Base-by-base conservation (phyloP, 306 rosid species). In the Dryas drummondii region DNA sequence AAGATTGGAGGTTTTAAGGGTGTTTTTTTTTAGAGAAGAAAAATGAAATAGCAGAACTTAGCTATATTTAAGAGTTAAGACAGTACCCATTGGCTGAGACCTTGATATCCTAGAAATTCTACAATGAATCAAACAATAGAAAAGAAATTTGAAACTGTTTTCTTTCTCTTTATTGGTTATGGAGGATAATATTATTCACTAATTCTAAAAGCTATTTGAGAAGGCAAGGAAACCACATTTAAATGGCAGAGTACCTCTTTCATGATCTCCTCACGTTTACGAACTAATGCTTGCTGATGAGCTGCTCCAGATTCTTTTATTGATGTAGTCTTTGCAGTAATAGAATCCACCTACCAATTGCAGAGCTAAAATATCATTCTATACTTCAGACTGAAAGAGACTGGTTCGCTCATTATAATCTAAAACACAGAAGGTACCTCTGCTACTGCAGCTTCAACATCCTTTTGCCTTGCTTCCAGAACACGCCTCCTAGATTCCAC, bases 381-480 rank as follows among this genome's bases (percentile, higher is more conserved):
- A 73, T 49, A n/a, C 51, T 49, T 79, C 10, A 54, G 46, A 63
- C 12, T 13, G 46, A 16, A 63, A 72, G 22, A 17, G 48, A 48
- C 48, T 11, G 26, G 49, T 47, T 55, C 32, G 7, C 15, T 10
- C 60, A 16, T 48, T 47, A 86, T 16, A 52, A 60, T 57, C 16
- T 63, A 46, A 32, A 64, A 75, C 58, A 16, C 7, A 40, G 4
- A 73, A 53, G 56, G 14, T 68, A 94, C 98, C 96, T 91, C 89
- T 49, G 82, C 76, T 37, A 88, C 76, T 73, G 89, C 81, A 76
- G 87, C 78, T 84, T 83, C 96, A 9, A 88, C 91, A 77, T 82
- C 84, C 78, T 68, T 90, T 57, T 82, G 87, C 66, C 93, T 87
- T 44, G 83, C 81, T 86, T 91, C 94, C 17, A 87, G 79, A 79